Percentiles rank a stretch among this genome's conserved stretches.
Conservation (phyloP, 1,139 yeast genomes). For the Wickerhamomyces sp. region DNA sequence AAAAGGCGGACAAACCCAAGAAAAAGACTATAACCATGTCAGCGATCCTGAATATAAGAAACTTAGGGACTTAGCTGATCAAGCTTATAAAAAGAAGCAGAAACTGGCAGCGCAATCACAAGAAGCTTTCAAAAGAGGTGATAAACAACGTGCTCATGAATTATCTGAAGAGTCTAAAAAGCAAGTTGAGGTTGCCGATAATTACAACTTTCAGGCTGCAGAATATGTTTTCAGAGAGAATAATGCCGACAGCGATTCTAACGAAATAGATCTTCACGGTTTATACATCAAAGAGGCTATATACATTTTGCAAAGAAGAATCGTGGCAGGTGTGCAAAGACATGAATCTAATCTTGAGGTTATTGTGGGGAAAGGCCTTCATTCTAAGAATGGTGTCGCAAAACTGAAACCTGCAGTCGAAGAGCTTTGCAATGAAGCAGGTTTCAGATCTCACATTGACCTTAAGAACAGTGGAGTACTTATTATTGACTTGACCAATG, state of each 20-base stretch:
- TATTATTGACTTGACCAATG: slow-evolving; percentile 54
- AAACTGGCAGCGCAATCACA: slow-evolving; percentile 66
- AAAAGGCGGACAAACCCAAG: slow-evolving; percentile 19
- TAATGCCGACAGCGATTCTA: slow-evolving; percentile 75
- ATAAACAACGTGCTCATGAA: slow-evolving; percentile 66
- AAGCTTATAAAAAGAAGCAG: slow-evolving; percentile 54
- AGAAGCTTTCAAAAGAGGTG: slow-evolving; percentile 69
- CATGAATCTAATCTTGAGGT: slow-evolving; percentile 57
- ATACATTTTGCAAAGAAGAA: slow-evolving; percentile 66
- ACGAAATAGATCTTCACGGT: slow-evolving; percentile 94
- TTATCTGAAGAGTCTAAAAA: slow-evolving; percentile 66
- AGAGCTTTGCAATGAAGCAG: slow-evolving; percentile 62
- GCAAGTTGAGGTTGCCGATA: slow-evolving; percentile 58
- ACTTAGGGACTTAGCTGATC: slow-evolving; percentile 65
- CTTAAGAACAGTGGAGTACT: slow-evolving; percentile 77
- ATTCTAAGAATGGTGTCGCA: slow-evolving; percentile 77
- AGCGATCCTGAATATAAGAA: slow-evolving; percentile 60
- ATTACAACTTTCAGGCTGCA: slow-evolving; percentile 76
- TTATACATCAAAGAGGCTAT: slow-evolving; percentile 86
- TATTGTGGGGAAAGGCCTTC: slow-evolving; percentile 94
- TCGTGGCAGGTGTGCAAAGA: slow-evolving; percentile 59
- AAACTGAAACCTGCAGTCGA: slow-evolving; percentile 89
- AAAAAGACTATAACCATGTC: slow-evolving; percentile 68
- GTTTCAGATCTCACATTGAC: slow-evolving; percentile 58
- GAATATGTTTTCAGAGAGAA: slow-evolving; percentile 86